Percentiles rank a stretch among this genome's conserved stretches.
These are phyloP conservation scores for Alternaria arborescens DNA, from an alignment of 2,329 filamentous ascomycete genomes.

Conservation along the genomic window DNA sequence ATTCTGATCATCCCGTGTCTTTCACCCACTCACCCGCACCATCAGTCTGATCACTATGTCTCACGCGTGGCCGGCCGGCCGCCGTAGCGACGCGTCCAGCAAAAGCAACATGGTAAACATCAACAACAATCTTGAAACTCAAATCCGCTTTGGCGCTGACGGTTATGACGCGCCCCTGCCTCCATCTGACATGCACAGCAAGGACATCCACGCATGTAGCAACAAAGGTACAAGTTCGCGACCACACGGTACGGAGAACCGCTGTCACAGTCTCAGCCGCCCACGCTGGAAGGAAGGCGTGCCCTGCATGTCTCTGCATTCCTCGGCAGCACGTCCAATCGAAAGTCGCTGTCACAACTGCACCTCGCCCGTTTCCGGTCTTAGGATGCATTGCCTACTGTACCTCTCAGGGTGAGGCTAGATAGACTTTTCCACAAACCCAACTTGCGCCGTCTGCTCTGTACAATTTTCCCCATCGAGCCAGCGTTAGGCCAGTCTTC, in stretches of 20 bases:
- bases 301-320: constrained; percentile 27
- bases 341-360: not conserved
- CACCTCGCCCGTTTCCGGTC: not conserved
- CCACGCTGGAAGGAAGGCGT: constrained; percentile 24
- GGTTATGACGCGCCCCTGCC: not conserved
- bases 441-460: constrained; percentile 6
- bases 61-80: not conserved
- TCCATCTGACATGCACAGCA: constrained; percentile 2
- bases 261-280: constrained; percentile 26
- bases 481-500: constrained; percentile 19
- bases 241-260: not conserved
- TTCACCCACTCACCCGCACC: not conserved
- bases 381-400: not conserved
- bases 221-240: not conserved
- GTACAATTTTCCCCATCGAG: constrained; percentile 25
- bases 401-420: not conserved
- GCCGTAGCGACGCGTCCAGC: constrained; percentile 1
- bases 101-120: constrained; percentile 7
- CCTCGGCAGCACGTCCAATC: constrained; percentile 25
- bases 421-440: not conserved
- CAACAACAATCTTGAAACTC: not conserved
- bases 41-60: not conserved
- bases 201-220: not conserved
- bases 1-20: not conserved
- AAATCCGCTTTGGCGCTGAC: not conserved